Evolutionary conservation across 768 basidiomycete species (phyloP).

Genomic region (Amanita thiersii): DNA sequence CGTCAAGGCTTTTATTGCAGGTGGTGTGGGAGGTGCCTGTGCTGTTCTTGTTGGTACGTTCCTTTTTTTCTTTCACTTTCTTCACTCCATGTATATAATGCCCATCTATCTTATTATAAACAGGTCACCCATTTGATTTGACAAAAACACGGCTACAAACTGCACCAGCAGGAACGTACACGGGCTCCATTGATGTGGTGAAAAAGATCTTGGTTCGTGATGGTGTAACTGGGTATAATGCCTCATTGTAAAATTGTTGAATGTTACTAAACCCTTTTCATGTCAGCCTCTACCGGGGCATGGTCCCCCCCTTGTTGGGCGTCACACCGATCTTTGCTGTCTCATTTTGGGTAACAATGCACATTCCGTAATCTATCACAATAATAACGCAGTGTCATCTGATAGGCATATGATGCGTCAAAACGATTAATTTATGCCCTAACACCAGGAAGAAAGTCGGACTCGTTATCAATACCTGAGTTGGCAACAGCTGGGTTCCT

Average conservation of each 20-base stretch:
- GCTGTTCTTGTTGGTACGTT: slow-evolving; percentile 85
- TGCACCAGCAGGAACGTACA: slow-evolving; percentile 81
- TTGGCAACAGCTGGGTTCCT: slow-evolving; percentile 91
- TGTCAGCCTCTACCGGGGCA: slow-evolving; percentile 80
- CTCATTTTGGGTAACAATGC: slow-evolving; percentile 81
- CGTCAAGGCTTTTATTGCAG: slow-evolving; percentile 83
- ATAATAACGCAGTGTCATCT: slow-evolving; percentile 2
- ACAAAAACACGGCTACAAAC: slow-evolving; percentile 97
- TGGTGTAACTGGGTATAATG: slow-evolving; percentile 73
- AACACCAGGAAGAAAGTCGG: slow-evolving; percentile 71
- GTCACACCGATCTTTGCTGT: slow-evolving; percentile 98
- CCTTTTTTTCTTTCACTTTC: neutral
- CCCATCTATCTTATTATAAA: neutral
- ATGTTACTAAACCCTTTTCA: neutral
- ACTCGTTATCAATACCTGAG: slow-evolving; percentile 62
- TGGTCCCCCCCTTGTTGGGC: slow-evolving; percentile 88
- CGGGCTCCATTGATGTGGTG: slow-evolving; percentile 88
- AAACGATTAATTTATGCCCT: slow-evolving; percentile 73
- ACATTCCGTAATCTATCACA: neutral
- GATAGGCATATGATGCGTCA: slow-evolving; percentile 67
- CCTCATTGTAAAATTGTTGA: neutral
- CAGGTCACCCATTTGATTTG: slow-evolving; percentile 96
- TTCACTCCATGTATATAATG: neutral
- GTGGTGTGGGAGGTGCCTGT: slow-evolving; percentile 85
- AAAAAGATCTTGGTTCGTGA: slow-evolving; percentile 87